Evolutionary conservation across 441 rosid species (phyloP), one percentile per base, ranked within the genome.

Genomic region (Erodium trifolium): DNA sequence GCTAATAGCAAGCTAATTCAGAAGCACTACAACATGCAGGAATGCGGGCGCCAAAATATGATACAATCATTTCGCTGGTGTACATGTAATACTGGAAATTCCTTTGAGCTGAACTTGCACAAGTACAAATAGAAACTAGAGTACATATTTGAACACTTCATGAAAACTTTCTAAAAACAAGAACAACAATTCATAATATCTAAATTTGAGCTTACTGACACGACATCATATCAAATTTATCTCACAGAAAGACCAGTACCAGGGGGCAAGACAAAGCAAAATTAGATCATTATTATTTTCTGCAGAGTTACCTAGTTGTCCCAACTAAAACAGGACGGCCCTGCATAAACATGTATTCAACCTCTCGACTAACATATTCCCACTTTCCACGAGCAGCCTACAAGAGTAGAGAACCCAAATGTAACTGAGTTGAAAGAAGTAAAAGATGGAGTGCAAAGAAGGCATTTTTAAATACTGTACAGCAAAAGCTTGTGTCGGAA

Each of bases 271-370:
- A 67, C 73, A 59, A 41, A 49, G 7, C 27, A 49, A 35, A 47
- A 55, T 55, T 10, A 4, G 35, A 70, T 14, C 14, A 59, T 62
- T 41, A 7, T 41, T 8, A 37, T 7, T 37, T 67, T 59, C 9
- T 37, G 72, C 57, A 72, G 55, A 74, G 39, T 75, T 80, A 91
- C 98, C 97, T 93, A 69, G 98, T 93, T 34, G 94, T 93, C 70
- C 98, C 98, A 67, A 91, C 98, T 82, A 93, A 86, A 86, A 93
- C 94, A 49, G 98, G 98, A 47, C 98, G 93, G 59, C 98, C 98
- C 75, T 83, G 89, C 70, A 87, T 80, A 77, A 91, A 93, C 96
- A 93, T 93, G 83, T 80, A 79, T 78, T 88, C 89, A 73, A 93
- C 96, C 87, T 93, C 98, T 76, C 77, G 90, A 64, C 93, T 86